Evolutionary conservation across 1,284 basidiomycete genomes (phyloP).

Genomic region (Singerocomus rubriflavus): DNA sequence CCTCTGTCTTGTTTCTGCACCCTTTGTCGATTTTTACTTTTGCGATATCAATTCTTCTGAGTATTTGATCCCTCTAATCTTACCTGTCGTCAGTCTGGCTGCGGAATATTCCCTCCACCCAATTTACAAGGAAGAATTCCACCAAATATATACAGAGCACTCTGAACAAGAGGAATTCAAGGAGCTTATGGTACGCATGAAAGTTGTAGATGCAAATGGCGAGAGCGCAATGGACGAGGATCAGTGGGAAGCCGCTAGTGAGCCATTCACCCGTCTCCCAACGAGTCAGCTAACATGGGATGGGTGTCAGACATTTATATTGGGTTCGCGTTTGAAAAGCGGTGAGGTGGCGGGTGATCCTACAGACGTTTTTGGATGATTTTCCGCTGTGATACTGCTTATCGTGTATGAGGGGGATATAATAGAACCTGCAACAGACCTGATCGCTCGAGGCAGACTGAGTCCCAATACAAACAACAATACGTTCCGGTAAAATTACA

Average conservation of each 20-base stretch:
- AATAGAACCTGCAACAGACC: conserved; percentile 1
- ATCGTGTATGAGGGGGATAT: conserved; percentile 2
- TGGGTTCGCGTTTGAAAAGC: conserved; percentile 79
- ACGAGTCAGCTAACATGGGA: conserved; percentile 6
- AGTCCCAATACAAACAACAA: conserved; percentile 11
- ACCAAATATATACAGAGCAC: conserved; percentile 80
- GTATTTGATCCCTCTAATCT: neutral
- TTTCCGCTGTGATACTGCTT: conserved; percentile 4
- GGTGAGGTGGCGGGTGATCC: conserved; percentile 30
- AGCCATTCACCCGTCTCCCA: conserved; percentile 35
- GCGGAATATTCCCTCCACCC: conserved; percentile 75
- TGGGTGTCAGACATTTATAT: conserved; percentile 69
- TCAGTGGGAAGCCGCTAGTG: conserved; percentile 96
- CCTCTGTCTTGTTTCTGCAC: neutral
- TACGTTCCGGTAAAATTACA: conserved; percentile 31
- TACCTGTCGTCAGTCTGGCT: conserved; percentile 61
- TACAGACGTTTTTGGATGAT: conserved; percentile 3
- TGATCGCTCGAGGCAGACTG: neutral
- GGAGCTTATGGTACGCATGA: conserved; percentile 81
- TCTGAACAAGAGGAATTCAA: conserved; percentile 74
- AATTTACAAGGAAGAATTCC: conserved; percentile 85
- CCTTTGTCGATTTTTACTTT: neutral
- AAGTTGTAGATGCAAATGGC: conserved; percentile 79
- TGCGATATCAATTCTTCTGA: neutral
- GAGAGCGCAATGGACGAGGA: conserved; percentile 88